Conservation (phyloP, 768 basidiomycete genomes). For the Tephrocybe sp. region DNA sequence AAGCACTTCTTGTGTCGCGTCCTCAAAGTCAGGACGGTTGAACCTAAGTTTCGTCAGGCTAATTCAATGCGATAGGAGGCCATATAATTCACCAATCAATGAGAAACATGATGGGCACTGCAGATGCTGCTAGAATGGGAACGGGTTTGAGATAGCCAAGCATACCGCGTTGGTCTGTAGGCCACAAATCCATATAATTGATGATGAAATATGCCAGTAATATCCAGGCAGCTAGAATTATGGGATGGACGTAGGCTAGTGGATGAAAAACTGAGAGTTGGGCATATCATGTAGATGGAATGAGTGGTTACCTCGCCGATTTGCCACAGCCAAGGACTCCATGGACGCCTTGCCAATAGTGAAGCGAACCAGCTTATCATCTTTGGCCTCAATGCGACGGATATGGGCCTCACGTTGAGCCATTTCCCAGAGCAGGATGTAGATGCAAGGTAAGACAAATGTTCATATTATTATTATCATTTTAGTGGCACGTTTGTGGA, state of each 20-base stretch:
- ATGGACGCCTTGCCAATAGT: conserved; percentile 62
- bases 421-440: conserved; percentile 28
- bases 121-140: conserved; percentile 63
- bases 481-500: not conserved
- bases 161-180: conserved; percentile 39
- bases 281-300: not conserved
- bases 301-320: conserved; percentile 46
- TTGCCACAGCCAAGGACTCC: conserved; percentile 67
- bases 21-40: conserved; percentile 69
- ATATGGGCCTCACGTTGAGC: conserved; percentile 44
- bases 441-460: not conserved
- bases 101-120: conserved; percentile 61
- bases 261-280: conserved; percentile 2
- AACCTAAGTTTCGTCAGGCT: conserved; percentile 42
- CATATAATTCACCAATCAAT: conserved; percentile 61
- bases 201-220: conserved; percentile 57
- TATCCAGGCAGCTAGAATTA: conserved; percentile 62
- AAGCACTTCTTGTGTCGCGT: conserved; percentile 47
- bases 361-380: conserved; percentile 63
- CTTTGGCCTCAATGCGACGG: conserved; percentile 46
- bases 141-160: conserved; percentile 55
- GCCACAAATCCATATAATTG: conserved; percentile 68
- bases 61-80: not conserved
- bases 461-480: conserved; percentile 19
- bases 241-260: conserved; percentile 54